These are phyloP conservation scores for Daldinia eschscholtzii DNA, from an alignment of 2,329 filamentous ascomycete genomes.

Conservation along the genomic window DNA sequence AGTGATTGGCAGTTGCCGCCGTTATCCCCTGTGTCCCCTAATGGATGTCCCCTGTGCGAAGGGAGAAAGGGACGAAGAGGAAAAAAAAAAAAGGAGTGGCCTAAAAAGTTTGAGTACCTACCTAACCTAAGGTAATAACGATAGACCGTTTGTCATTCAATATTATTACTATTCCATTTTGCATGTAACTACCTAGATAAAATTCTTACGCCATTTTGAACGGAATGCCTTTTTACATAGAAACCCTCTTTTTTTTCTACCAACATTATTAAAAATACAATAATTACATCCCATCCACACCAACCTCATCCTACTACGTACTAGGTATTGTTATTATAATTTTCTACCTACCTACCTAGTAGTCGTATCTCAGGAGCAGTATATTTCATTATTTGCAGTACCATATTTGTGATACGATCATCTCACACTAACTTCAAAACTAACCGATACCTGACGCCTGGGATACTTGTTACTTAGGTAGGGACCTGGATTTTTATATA, in stretches of 20 bases:
- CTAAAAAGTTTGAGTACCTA: constrained; percentile 8
- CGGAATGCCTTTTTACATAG: not conserved
- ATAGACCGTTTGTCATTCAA: constrained; percentile 13
- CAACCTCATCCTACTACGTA: not conserved
- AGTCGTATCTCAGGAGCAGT: not conserved
- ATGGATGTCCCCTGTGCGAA: constrained; percentile 28
- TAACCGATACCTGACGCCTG: not conserved
- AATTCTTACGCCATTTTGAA: not conserved
- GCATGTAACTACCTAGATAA: not conserved
- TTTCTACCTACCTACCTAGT: not conserved
- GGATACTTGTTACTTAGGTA: constrained; percentile 9
- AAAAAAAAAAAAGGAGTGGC: constrained; percentile 12
- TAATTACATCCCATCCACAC: not conserved
- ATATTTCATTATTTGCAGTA: not conserved
- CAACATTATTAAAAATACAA: not conserved
- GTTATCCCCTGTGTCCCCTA: constrained; percentile 9
- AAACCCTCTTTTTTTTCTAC: not conserved
- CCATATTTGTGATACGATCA: constrained; percentile 1
- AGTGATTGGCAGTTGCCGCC: constrained; percentile 25
- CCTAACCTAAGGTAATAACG: constrained; percentile 4
- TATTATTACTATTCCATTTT: constrained; percentile 4
- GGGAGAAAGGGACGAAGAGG: constrained; percentile 19
- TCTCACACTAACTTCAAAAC: not conserved
- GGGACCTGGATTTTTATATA: not conserved
- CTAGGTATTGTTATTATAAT: not conserved